These are phyloP conservation scores for Chalaropsis ovoidea DNA, from an alignment of 2,329 filamentous ascomycete species.

Conservation along the genomic window DNA sequence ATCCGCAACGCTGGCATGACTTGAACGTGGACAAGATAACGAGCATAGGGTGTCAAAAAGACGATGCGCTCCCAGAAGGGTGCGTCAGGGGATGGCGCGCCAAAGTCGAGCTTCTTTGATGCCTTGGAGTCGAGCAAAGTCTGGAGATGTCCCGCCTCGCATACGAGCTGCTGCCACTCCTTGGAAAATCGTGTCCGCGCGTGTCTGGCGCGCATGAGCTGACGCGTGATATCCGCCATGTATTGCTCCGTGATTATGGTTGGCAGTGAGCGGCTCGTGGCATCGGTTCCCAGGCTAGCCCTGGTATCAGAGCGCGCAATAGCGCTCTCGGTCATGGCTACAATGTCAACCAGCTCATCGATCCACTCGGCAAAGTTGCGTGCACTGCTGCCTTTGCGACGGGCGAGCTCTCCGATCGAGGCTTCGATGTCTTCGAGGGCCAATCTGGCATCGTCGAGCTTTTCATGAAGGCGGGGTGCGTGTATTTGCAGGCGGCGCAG, in stretches of 20 bases:
- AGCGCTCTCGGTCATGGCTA: conserved; percentile 54
- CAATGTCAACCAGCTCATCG: conserved; percentile 76
- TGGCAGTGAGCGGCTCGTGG: conserved; percentile 48
- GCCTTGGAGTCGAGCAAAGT: conserved; percentile 72
- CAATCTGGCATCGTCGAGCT: conserved; percentile 72
- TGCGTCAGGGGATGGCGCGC: conserved; percentile 45
- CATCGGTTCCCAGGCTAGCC: conserved; percentile 32
- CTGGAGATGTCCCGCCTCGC: conserved; percentile 64
- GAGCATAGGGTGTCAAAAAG: conserved; percentile 67
- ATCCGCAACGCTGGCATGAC: conserved; percentile 60
- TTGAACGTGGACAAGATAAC: conserved; percentile 67
- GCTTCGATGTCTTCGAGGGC: conserved; percentile 71
- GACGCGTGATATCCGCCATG: conserved; percentile 76
- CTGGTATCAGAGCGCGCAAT: conserved; percentile 30
- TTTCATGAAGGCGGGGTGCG: conserved; percentile 76
- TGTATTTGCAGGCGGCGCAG: conserved; percentile 65
- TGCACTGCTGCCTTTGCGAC: conserved; percentile 64
- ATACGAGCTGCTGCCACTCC: conserved; percentile 74
- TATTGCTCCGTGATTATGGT: conserved; percentile 87
- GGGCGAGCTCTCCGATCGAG: conserved; percentile 67
- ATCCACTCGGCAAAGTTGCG: conserved; percentile 84
- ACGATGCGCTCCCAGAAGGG: conserved; percentile 46
- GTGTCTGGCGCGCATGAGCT: conserved; percentile 71
- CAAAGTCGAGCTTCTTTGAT: conserved; percentile 72
- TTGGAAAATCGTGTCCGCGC: conserved; percentile 70